Conservation (phyloP, 345 rosid genomes). For the Mercurialis annua region DNA sequence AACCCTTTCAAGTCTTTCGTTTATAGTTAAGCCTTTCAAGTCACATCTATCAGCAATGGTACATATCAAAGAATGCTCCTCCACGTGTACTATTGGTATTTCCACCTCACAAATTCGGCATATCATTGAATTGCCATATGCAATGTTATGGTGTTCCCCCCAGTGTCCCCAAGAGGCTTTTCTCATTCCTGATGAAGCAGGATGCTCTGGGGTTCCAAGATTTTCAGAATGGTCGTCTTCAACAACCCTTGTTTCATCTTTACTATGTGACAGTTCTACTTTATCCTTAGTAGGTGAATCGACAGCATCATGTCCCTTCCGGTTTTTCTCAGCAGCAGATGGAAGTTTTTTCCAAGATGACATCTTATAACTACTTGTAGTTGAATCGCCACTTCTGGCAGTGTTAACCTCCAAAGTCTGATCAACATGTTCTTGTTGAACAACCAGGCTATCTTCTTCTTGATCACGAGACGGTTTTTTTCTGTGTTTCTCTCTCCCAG, state of each 20-base stretch:
- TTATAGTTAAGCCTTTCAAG: conserved; percentile 77
- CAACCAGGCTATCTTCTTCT: conserved; percentile 27
- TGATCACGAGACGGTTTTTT: conserved; percentile 32
- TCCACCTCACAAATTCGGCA: conserved; percentile 98
- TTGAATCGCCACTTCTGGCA: conserved; percentile 73
- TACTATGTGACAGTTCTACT: conserved; percentile 29
- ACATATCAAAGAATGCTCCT: conserved; percentile 93
- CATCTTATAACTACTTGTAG: conserved; percentile 74
- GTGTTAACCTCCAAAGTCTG: conserved; percentile 50
- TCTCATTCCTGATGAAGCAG: conserved; percentile 38
- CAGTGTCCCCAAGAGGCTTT: conserved; percentile 64
- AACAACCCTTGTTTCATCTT: conserved; percentile 40
- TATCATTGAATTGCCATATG: conserved; percentile 87
- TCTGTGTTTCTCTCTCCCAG: conserved; percentile 39
- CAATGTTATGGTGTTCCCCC: conserved; percentile 52
- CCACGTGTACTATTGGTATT: conserved; percentile 97
- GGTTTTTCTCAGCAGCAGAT: conserved; percentile 66
- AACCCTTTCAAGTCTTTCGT: conserved; percentile 82
- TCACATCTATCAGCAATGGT: conserved; percentile 97
- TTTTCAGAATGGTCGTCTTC: conserved; percentile 44
- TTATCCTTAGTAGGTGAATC: conserved; percentile 50
- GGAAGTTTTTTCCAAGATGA: conserved; percentile 98
- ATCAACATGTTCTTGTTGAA: conserved; percentile 39
- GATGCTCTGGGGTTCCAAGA: conserved; percentile 49
- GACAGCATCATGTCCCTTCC: conserved; percentile 41